phyloP scores from a whole-genome alignment of 106 monocot species.

The Vanilla planifolia region DNA sequence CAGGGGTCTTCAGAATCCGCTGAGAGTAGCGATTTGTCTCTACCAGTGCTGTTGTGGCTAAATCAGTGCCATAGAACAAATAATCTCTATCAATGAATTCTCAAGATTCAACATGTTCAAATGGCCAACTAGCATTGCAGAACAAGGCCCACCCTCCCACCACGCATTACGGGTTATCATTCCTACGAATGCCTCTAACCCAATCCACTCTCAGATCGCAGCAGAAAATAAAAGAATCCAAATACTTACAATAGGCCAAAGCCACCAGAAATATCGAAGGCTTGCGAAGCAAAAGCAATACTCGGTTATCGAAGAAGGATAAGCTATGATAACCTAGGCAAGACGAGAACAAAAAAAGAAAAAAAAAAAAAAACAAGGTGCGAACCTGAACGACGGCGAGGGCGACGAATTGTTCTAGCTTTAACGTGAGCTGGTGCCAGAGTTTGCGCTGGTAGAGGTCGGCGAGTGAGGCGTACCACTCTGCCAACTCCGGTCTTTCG shows the following conservation, averaged over 20 bases:
- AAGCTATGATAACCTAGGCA: neutral
- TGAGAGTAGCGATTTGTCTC: no score
- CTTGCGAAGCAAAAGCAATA: no score
- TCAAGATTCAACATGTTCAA: no score
- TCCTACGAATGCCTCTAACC: no score
- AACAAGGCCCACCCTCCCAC: neutral
- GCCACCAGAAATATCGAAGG: neutral
- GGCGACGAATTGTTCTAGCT: conserved; percentile 61
- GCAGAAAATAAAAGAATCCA: neutral
- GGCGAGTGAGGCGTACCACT: conserved; percentile 44
- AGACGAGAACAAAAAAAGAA: no score
- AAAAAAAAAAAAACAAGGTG: neutral
- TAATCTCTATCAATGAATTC: no score
- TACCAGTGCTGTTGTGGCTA: no score
- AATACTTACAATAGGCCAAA: neutral
- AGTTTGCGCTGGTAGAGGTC: conserved; percentile 53
- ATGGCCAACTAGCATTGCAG: neutral
- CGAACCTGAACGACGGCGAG: conserved; percentile 54
- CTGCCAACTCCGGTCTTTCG: conserved; percentile 51
- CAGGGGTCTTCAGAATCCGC: no score
- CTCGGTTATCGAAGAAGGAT: no score
- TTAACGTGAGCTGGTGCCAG: conserved; percentile 63
- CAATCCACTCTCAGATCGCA: neutral
- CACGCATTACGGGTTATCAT: neutral
- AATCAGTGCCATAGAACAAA: no score